These are phyloP conservation scores for Silene vulgaris DNA, from an alignment of 179 eudicot genomes.

Conservation along the genomic window DNA sequence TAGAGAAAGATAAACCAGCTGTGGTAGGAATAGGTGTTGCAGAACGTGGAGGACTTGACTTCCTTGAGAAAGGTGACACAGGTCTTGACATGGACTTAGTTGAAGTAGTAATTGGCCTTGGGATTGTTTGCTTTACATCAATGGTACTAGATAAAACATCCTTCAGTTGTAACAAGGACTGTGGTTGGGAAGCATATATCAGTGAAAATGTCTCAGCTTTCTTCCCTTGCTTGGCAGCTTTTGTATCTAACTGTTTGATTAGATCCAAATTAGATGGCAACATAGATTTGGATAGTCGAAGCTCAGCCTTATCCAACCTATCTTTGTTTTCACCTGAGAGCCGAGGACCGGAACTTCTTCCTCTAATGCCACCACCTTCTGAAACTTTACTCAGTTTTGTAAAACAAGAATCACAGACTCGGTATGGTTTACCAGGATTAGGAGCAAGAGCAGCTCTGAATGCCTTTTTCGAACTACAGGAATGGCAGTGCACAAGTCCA, in stretches of 20 bases:
- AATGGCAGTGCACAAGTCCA: constrained; percentile 92
- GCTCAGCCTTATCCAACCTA: constrained; percentile 74
- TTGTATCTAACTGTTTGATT: constrained; percentile 78
- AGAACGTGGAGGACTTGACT: constrained; percentile 91
- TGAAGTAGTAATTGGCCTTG: constrained; percentile 61
- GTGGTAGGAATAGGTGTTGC: constrained; percentile 93
- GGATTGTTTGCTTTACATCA: constrained; percentile 55
- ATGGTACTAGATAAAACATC: constrained; percentile 53
- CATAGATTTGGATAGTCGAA: constrained; percentile 54
- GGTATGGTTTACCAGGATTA: constrained; percentile 72
- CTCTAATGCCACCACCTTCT: constrained; percentile 49
- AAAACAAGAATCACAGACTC: constrained; percentile 87
- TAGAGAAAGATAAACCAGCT: constrained; percentile 80
- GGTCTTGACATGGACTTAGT: constrained; percentile 75
- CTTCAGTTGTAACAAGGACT: constrained; percentile 62
- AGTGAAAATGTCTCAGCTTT: constrained; percentile 64
- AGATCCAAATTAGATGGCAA: constrained; percentile 67
- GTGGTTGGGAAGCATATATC: constrained; percentile 57
- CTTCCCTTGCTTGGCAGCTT: constrained; percentile 93
- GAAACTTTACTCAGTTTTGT: constrained; percentile 66
- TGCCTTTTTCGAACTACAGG: constrained; percentile 82
- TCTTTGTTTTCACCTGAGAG: constrained; percentile 97
- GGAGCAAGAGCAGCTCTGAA: constrained; percentile 78
- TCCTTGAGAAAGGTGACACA: constrained; percentile 89
- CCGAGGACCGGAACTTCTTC: constrained; percentile 67